Evolutionary conservation across 2,329 filamentous ascomycete species (phyloP).

Genomic region (Drechslera avenae): DNA sequence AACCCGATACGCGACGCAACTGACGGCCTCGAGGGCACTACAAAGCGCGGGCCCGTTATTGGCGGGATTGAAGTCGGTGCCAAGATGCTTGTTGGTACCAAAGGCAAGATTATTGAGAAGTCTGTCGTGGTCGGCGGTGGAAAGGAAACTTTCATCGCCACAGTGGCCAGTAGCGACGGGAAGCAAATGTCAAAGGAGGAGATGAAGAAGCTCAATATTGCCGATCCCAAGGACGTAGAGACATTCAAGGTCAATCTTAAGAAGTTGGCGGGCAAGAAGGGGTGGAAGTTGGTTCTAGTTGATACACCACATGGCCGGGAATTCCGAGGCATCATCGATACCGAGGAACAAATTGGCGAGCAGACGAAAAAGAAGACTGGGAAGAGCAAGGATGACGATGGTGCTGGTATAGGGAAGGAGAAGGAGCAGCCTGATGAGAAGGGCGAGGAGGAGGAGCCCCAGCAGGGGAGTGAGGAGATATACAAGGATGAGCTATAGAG

Average conservation of each 20-base stretch:
- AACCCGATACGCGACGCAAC: conserved; percentile 44
- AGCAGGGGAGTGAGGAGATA: conserved; percentile 49
- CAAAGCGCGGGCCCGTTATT: conserved; percentile 53
- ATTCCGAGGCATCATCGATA: conserved; percentile 71
- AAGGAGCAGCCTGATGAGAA: conserved; percentile 33
- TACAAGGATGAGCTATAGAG: conserved; percentile 48
- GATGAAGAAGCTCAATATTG: conserved; percentile 68
- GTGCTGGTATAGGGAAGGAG: conserved; percentile 53
- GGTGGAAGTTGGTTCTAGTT: conserved; percentile 82
- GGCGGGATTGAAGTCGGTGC: conserved; percentile 66
- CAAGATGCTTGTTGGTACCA: conserved; percentile 59
- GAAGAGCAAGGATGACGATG: conserved; percentile 10
- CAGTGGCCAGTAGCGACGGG: conserved; percentile 64
- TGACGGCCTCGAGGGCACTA: conserved; percentile 35
- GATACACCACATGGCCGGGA: conserved; percentile 69
- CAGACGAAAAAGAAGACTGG: conserved; percentile 32
- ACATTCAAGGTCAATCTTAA: conserved; percentile 71
- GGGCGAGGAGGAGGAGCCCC: conserved; percentile 27
- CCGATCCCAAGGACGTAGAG: conserved; percentile 68
- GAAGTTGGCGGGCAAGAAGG: conserved; percentile 69
- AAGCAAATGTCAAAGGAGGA: conserved; percentile 68
- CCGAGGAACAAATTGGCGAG: conserved; percentile 59
- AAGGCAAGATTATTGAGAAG: conserved; percentile 63
- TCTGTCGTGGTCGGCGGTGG: conserved; percentile 55
- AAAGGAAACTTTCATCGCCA: conserved; percentile 60